Evolutionary conservation across 768 basidiomycete species (phyloP).

Genomic region (Leccinum broughii): DNA sequence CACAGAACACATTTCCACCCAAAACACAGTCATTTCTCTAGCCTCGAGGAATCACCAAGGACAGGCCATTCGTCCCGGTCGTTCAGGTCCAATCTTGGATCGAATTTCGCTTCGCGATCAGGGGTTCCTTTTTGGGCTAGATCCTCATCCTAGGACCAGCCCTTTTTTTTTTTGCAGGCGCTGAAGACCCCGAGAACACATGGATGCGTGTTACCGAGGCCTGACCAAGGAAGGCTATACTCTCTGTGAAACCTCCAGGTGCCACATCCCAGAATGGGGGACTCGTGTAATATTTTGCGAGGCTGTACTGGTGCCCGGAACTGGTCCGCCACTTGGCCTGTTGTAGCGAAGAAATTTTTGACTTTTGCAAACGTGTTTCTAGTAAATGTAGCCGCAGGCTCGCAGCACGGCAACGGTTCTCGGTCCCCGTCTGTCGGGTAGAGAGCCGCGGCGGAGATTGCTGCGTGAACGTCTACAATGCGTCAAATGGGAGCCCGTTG

Average conservation of each 20-base stretch:
- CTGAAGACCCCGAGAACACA: conserved; percentile 30
- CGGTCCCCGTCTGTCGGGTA: conserved; percentile 14
- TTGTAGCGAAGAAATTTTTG: conserved; percentile 19
- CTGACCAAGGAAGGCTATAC: conserved; percentile 33
- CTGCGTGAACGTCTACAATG: conserved; percentile 3
- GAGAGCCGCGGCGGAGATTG: conserved; percentile 32
- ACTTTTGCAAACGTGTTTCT: conserved; percentile 10
- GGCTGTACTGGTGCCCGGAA: conserved; percentile 20
- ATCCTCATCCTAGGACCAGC: conserved; percentile 17
- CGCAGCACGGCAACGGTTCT: conserved; percentile 6
- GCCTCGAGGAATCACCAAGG: conserved; percentile 43
- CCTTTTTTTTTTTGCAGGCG: conserved; percentile 25
- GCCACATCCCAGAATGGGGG: conserved; percentile 15
- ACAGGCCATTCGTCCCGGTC: conserved; percentile 26
- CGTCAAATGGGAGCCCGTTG: too few relatives aligned
- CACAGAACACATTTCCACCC: conserved; percentile 28
- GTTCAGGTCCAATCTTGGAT: conserved; percentile 34
- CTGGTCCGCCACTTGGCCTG: conserved; percentile 7
- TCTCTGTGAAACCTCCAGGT: conserved; percentile 22
- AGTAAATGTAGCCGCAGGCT: conserved; percentile 8
- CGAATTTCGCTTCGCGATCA: conserved; percentile 42
- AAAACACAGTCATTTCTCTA: conserved; percentile 5
- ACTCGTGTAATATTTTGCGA: conserved; percentile 23
- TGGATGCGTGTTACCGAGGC: conserved; percentile 27
- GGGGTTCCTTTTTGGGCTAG: conserved; percentile 53